A percentile compares a stretch with the other conserved stretches of the same genome.
Conservation (phyloP, 2,329 filamentous ascomycete genomes). For the Ceratocystis destructans region DNA sequence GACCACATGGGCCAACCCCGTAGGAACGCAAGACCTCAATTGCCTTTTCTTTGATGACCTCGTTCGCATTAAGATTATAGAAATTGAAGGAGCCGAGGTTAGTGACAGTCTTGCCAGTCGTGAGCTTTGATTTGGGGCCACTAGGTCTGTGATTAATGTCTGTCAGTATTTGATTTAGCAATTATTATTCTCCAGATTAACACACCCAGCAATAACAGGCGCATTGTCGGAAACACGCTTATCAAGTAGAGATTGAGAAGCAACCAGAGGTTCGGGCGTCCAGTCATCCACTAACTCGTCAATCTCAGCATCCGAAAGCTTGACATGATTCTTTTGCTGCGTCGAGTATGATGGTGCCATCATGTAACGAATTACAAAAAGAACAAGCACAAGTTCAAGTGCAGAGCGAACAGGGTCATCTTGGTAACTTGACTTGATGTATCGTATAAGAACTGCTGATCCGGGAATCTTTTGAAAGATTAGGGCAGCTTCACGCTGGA, state of each 20-base stretch:
- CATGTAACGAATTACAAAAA: conserved; percentile 91
- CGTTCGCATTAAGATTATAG: conserved; percentile 91
- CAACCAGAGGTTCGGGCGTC: conserved; percentile 83
- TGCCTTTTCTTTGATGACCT: conserved; percentile 85
- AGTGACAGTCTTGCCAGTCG: conserved; percentile 75
- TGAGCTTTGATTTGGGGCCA: conserved; percentile 77
- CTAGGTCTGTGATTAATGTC: conserved; percentile 50
- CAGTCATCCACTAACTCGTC: conserved; percentile 95
- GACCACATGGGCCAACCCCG: conserved; percentile 90
- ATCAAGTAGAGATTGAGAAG: conserved; percentile 59
- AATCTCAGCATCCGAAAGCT: conserved; percentile 87
- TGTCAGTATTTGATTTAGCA: background rate
- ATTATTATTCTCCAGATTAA: background rate
- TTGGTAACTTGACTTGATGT: conserved; percentile 95
- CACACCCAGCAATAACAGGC: conserved; percentile 73
- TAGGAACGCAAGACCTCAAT: conserved; percentile 89
- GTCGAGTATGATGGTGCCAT: conserved; percentile 87
- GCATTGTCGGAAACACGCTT: conserved; percentile 70
- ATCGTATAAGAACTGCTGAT: conserved; percentile 84
- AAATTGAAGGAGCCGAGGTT: conserved; percentile 96
- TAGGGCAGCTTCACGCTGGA: conserved; percentile 40
- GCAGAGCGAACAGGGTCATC: conserved; percentile 88
- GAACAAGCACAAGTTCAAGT: conserved; percentile 81
- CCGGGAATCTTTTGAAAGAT: conserved; percentile 85
- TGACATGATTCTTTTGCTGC: conserved; percentile 76